phyloP scores from a whole-genome alignment of 805 yeast genomes.

The Metschnikowia proteae region DNA sequence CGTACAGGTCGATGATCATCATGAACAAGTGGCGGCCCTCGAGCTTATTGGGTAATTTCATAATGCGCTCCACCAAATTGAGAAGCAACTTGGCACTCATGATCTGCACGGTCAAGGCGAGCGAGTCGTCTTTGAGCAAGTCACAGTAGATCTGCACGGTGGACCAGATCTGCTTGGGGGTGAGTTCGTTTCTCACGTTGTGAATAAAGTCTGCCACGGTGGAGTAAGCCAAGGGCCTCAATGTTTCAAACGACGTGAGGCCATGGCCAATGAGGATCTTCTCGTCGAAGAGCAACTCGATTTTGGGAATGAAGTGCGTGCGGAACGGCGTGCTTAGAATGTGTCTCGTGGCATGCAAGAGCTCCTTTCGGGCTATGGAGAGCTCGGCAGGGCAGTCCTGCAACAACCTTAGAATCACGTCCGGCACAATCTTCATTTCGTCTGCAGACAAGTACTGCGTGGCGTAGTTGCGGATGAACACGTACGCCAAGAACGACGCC shows the following conservation, averaged over 20 bases:
- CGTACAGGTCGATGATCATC: constrained; percentile 83
- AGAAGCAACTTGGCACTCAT: constrained; percentile 91
- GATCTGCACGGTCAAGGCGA: constrained; percentile 87
- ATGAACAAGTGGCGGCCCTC: constrained; percentile 83
- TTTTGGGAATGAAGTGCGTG: constrained; percentile 74
- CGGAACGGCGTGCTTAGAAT: constrained; percentile 89
- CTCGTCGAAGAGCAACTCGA: constrained; percentile 82
- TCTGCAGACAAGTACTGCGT: constrained; percentile 48
- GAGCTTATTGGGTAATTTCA: constrained; percentile 73
- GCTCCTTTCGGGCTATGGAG: constrained; percentile 86
- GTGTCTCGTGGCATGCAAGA: constrained; percentile 91
- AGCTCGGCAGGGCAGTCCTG: constrained; percentile 96
- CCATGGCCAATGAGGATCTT: constrained; percentile 89
- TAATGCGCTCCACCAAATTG: constrained; percentile 83
- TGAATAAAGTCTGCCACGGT: constrained; percentile 95
- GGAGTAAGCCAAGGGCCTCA: constrained; percentile 90
- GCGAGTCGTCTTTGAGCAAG: constrained; percentile 71
- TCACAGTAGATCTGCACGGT: constrained; percentile 80
- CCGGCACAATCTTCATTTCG: constrained; percentile 66
- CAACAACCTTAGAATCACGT: constrained; percentile 73
- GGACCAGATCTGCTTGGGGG: constrained; percentile 79
- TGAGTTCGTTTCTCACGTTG: constrained; percentile 79
- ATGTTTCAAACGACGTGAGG: constrained; percentile 81
- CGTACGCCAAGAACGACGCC: constrained; percentile 90
- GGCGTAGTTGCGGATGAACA: constrained; percentile 80